Conservation (phyloP, 495 filamentous ascomycete species). For the Parathielavia appendiculata region DNA sequence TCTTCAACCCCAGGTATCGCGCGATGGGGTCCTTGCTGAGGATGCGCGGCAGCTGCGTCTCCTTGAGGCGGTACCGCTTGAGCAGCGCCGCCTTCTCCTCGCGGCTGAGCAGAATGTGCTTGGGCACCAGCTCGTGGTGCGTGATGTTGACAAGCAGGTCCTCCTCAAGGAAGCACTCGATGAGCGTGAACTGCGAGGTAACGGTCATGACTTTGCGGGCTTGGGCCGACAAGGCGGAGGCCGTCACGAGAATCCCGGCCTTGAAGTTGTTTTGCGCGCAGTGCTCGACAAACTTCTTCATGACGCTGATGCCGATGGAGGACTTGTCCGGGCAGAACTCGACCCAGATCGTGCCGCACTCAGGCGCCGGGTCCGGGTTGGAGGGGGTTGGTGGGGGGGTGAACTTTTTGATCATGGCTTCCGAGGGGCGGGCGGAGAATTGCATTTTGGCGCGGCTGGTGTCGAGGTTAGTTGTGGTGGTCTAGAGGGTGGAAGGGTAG, state of each 20-base stretch:
- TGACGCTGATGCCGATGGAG: slow-evolving; percentile 81
- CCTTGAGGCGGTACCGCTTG: slow-evolving; percentile 88
- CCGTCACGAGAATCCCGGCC: slow-evolving; percentile 83
- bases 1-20: slow-evolving; percentile 81
- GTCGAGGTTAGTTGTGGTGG: not conserved
- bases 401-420: slow-evolving; percentile 79
- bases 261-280: slow-evolving; percentile 71
- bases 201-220: slow-evolving; percentile 77
- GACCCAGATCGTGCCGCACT: slow-evolving; percentile 86
- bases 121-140: slow-evolving; percentile 92
- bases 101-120: slow-evolving; percentile 80
- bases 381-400: slow-evolving; percentile 56
- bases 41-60: slow-evolving; percentile 92
- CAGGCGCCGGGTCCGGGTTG: slow-evolving; percentile 60
- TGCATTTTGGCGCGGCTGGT: slow-evolving; percentile 73
- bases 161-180: slow-evolving; percentile 92
- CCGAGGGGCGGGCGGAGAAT: slow-evolving; percentile 77
- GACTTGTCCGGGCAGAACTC: slow-evolving; percentile 73
- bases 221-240: slow-evolving; percentile 72
- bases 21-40: slow-evolving; percentile 87
- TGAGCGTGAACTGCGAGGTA: slow-evolving; percentile 61
- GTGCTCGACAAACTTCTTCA: slow-evolving; percentile 80
- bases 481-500: slow-evolving; percentile 15
- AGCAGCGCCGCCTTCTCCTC: slow-evolving; percentile 84
- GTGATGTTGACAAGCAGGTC: slow-evolving; percentile 98